phyloP scores from a whole-genome alignment of 1,284 basidiomycete genomes.

The Phlebopus sp. region DNA sequence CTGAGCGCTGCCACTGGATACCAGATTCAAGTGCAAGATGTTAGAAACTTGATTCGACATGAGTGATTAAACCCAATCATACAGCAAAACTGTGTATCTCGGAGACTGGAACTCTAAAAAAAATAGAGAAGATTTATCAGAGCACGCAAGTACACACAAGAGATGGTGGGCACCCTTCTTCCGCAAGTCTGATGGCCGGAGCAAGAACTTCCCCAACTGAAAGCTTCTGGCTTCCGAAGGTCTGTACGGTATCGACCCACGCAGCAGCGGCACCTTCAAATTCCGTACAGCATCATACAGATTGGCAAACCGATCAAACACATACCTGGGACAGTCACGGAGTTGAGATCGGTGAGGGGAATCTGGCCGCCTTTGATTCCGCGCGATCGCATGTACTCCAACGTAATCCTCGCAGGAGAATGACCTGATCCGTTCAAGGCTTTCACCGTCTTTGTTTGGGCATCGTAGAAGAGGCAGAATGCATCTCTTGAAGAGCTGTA shows the following conservation, averaged over 20 bases:
- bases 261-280: slow-evolving; percentile 80
- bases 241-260: slow-evolving; percentile 87
- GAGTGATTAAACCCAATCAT: slow-evolving; percentile 20
- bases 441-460: slow-evolving; percentile 74
- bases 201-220: slow-evolving; percentile 79
- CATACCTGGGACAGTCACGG: slow-evolving; percentile 86
- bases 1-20: slow-evolving; percentile 70
- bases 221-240: slow-evolving; percentile 82
- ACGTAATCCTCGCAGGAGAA: slow-evolving; percentile 75
- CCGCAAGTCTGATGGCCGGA: slow-evolving; percentile 83
- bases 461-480: slow-evolving; percentile 91
- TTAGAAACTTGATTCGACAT: background rate
- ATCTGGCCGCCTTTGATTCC: slow-evolving; percentile 71
- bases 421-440: slow-evolving; percentile 86
- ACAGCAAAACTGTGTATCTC: slow-evolving; percentile 70
- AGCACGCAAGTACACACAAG: background rate
- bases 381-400: slow-evolving; percentile 69
- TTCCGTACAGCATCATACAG: background rate
- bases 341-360: slow-evolving; percentile 75
- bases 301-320: background rate
- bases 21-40: slow-evolving; percentile 11
- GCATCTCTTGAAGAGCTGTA: slow-evolving; percentile 59
- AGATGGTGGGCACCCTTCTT: slow-evolving; percentile 66
- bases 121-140: slow-evolving; percentile 10
- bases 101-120: slow-evolving; percentile 67